Evolutionary conservation across 345 rosid species (phyloP), one percentile per base, ranked within the genome.

Genomic region (Rhodamnia rubescens): DNA sequence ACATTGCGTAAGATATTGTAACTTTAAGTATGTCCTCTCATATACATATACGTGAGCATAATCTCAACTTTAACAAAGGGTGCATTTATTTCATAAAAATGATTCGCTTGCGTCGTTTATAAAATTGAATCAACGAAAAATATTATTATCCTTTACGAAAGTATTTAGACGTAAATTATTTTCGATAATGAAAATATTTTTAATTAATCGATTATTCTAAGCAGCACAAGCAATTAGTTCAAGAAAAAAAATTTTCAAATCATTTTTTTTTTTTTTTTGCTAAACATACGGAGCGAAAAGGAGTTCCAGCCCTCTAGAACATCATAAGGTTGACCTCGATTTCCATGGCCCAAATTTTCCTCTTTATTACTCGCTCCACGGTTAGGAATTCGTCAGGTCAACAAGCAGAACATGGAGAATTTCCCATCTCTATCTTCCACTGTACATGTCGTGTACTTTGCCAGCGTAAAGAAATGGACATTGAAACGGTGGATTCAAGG

Each of bases 271-370:
- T n/a, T n/a, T n/a, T n/a, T 58, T 58, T 58, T 6, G 1, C 1
- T 6, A 58, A 58, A 58, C 1, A n/a, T n/a, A 58, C 0, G 4
- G 1, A 58, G 4, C 14, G 1, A 2, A 7, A 58, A 58, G 7
- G 8, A 61, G 29, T 32, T 32, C 1, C 5, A 21, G 24, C 12
- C 47, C 47, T 69, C 47, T 36, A 32, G 78, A 69, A 32, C 36
- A 18, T 32, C 78, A 18, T 1, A 16, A 16, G 44, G 78, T 69
- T 18, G 47, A 69, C 78, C 44, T 69, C 4, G 44, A 32, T 69
- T 36, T 69, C 47, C 78, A 69, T 36, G 44, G 22, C 12, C 24
- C 78, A 18, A 64, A 64, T 69, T 69, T 8, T 69, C 78, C 24
- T 8, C 78, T 32, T 32, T 4, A 20, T 16, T 32, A 61, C 21